Evolutionary conservation across 129 eudicot genomes (phyloP), one percentile per base, ranked within the genome.

Genomic region (Chrysanthemum makinoi): DNA sequence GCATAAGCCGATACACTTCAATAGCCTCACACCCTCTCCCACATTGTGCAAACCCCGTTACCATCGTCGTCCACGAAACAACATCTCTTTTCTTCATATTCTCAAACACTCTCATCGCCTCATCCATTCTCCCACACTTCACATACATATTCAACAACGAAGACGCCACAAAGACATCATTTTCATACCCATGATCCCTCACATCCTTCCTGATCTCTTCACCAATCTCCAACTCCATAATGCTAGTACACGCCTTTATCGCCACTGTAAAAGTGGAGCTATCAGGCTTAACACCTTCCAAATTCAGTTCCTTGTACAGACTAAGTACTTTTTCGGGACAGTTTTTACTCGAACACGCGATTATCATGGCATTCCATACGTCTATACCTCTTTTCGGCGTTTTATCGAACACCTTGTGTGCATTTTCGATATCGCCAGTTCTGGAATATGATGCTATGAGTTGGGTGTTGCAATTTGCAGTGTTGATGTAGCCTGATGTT

Each of bases 261-360:
- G 91, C 83, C 54, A 89, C 73, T 0, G 96, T 91, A 76, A 91
- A 91, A 58, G 97, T 84, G 46, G 97, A 91, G 86, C 97, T 91
- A 56, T 91, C 97, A 3, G 89, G 91, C 61, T 66, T 79, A 75
- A 84, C 74, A 46, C 83, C 86, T 60, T 82, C 83, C 46, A 28
- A 43, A 33, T 62, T 73, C 86, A 88, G 73, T 20, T 69, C 72
- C 17, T 46, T 73, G 73, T 84, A 88, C 2, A 91, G 75, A 33
- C 73, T 60, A 10, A 86, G 63, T 14, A 84, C 96, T 67, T 91
- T 84, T 68, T 22, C 46, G 1, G 85, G 84, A 46, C 72, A 11
- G 51, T 50, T 77, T 16, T 46, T 62, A 22, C 86, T 79, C 17
- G 89, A 88, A 74, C 79, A 83, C 2, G 85, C 86, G 18, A 86